These are phyloP conservation scores for Salicornia ramosissima DNA, from an alignment of 148 eudicot species.

Conservation along the genomic window DNA sequence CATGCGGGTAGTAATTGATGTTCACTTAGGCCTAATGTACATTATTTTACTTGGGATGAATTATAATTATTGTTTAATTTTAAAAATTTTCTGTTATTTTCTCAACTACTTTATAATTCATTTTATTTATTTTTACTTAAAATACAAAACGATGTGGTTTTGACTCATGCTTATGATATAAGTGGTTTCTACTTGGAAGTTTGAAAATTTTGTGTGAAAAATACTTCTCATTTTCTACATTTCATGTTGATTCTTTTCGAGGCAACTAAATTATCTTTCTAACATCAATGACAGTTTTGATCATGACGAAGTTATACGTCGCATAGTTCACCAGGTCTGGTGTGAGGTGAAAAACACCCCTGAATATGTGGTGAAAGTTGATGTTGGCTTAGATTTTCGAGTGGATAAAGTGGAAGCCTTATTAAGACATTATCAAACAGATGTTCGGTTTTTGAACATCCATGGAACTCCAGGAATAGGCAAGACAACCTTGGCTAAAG, in stretches of 20 bases:
- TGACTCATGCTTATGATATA: too few relatives aligned
- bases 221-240: too few relatives aligned
- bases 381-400: conserved; percentile 46
- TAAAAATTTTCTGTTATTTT: too few relatives aligned
- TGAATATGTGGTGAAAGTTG: conserved; percentile 31
- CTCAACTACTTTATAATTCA: too few relatives aligned
- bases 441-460: conserved; percentile 36
- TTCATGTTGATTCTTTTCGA: neutral
- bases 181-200: too few relatives aligned
- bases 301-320: conserved; percentile 25
- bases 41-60: too few relatives aligned
- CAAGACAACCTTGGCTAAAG: conserved; percentile 66
- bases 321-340: conserved; percentile 39
- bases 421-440: conserved; percentile 26
- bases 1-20: too few relatives aligned
- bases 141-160: too few relatives aligned
- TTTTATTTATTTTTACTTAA: too few relatives aligned
- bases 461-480: conserved; percentile 65
- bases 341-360: conserved; percentile 44
- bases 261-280: conserved; percentile 4
- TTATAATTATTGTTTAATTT: too few relatives aligned
- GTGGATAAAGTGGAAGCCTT: conserved; percentile 27
- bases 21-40: too few relatives aligned
- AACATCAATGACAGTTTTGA: conserved; percentile 24
- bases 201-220: too few relatives aligned